Evolutionary conservation across 805 yeast species (phyloP).

Genomic region (Spathaspora passalidarum): DNA sequence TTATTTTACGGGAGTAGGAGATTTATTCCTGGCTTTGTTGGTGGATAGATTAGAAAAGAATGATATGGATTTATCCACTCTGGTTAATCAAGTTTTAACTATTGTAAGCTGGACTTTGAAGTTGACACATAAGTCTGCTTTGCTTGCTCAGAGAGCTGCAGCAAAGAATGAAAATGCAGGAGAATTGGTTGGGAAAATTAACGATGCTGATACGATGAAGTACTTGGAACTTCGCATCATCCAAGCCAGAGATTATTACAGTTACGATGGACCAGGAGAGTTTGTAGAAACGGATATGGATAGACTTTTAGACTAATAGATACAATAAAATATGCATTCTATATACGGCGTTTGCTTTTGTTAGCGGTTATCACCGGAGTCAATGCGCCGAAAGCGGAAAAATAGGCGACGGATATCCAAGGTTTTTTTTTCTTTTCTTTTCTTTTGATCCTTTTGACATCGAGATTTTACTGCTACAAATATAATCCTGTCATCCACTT

Average conservation of each 20-base stretch:
- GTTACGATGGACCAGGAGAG: conserved; percentile 22
- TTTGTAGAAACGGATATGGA: conserved; percentile 8
- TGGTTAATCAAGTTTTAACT: conserved; percentile 54
- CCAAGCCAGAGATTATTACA: conserved; percentile 48
- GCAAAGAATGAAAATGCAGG: conserved; percentile 1
- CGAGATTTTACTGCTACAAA: neutral
- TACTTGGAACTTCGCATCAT: conserved; percentile 70
- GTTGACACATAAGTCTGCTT: conserved; percentile 43
- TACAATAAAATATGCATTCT: too few species aligned
- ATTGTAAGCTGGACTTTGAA: conserved; percentile 52
- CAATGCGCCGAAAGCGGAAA: neutral
- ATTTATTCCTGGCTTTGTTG: conserved; percentile 77
- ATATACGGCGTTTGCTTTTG: too few species aligned
- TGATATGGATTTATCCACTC: conserved; percentile 13
- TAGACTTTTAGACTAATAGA: neutral
- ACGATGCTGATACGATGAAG: conserved; percentile 59
- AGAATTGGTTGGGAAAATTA: conserved; percentile 43
- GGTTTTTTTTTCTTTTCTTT: neutral
- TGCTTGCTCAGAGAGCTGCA: conserved; percentile 7
- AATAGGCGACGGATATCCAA: neutral
- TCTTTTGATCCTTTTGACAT: neutral
- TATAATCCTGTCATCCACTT: too few species aligned
- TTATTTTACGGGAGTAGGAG: conserved; percentile 95
- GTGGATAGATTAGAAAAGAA: conserved; percentile 50
- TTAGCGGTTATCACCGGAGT: too few species aligned